phyloP scores from a whole-genome alignment of 2,329 filamentous ascomycete species.

The Pyrenochaeta sp. region DNA sequence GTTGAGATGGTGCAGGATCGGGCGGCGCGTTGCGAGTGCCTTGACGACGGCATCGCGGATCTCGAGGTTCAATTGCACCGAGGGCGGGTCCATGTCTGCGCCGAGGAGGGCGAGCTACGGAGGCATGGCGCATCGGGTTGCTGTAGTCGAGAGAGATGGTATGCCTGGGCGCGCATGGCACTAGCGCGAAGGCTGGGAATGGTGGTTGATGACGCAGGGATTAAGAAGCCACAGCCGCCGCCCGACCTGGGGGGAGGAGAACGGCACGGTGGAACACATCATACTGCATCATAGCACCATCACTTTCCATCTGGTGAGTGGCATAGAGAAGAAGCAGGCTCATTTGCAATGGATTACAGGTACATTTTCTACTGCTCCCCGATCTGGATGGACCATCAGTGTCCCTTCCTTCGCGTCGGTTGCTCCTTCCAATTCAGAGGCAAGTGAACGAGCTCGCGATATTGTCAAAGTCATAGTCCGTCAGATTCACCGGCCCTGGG shows the following conservation, averaged over 20 bases:
- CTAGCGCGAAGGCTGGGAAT: constrained; percentile 22
- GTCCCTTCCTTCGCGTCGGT: no score
- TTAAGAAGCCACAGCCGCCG: constrained; percentile 5
- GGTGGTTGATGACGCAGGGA: constrained; percentile 22
- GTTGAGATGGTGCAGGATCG: constrained; percentile 70
- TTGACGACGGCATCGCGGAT: constrained; percentile 52
- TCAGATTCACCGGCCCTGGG: constrained; percentile 29
- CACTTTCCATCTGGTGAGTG: no score
- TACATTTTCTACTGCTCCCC: no score
- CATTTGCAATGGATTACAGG: no score
- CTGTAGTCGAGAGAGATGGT: neutral
- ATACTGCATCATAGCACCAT: no score
- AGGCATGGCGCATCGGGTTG: constrained; percentile 26
- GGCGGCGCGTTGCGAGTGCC: constrained; percentile 55
- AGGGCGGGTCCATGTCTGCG: constrained; percentile 44
- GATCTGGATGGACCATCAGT: no score
- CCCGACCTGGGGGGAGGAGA: neutral
- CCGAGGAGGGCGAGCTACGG: constrained; percentile 21
- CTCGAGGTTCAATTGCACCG: constrained; percentile 54
- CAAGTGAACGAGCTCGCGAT: constrained; percentile 10
- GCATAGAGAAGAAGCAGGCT: no score
- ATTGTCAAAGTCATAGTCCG: constrained; percentile 27
- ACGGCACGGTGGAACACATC: no score
- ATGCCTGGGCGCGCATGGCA: constrained; percentile 12
- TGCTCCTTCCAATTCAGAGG: neutral